These are phyloP conservation scores for Trametes sanguinea DNA, from an alignment of 768 basidiomycete genomes.

Conservation along the genomic window DNA sequence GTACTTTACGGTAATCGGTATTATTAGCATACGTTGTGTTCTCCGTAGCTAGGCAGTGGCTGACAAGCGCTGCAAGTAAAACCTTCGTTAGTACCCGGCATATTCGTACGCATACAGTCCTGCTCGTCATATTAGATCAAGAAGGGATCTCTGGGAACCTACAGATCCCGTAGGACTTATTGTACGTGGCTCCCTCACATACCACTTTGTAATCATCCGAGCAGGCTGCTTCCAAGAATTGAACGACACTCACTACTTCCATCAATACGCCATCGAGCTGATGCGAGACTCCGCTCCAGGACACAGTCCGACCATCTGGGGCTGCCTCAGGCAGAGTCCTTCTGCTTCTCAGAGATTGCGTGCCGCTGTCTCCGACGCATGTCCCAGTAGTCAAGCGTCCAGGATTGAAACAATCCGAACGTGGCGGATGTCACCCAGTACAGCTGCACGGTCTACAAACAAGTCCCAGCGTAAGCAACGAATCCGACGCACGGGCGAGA, in stretches of 20 bases:
- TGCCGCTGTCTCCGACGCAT: constrained; percentile 34
- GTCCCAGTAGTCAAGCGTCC: constrained; percentile 69
- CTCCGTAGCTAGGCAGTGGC: neutral
- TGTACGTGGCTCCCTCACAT: constrained; percentile 61
- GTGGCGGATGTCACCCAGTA: constrained; percentile 81
- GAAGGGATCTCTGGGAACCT: constrained; percentile 62
- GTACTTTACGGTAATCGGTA: constrained; percentile 15
- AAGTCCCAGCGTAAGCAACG: neutral
- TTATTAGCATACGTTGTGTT: constrained; percentile 13
- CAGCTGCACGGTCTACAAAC: constrained; percentile 58
- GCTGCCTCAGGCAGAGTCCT: neutral
- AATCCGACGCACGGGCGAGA: constrained; percentile 1
- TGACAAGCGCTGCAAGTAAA: neutral
- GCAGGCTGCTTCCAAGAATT: constrained; percentile 3
- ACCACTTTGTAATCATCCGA: constrained; percentile 76
- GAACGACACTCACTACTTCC: constrained; percentile 12
- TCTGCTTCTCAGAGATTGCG: constrained; percentile 9
- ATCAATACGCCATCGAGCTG: neutral
- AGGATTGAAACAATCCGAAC: constrained; percentile 75
- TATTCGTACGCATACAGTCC: neutral
- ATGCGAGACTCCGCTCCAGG: neutral
- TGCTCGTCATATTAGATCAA: constrained; percentile 93
- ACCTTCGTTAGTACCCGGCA: neutral
- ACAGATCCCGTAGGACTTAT: constrained; percentile 32
- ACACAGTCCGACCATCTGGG: neutral